Evolutionary conservation across 257 asterid genomes (phyloP).

Genomic region (Rauvolfia tetraphylla): DNA sequence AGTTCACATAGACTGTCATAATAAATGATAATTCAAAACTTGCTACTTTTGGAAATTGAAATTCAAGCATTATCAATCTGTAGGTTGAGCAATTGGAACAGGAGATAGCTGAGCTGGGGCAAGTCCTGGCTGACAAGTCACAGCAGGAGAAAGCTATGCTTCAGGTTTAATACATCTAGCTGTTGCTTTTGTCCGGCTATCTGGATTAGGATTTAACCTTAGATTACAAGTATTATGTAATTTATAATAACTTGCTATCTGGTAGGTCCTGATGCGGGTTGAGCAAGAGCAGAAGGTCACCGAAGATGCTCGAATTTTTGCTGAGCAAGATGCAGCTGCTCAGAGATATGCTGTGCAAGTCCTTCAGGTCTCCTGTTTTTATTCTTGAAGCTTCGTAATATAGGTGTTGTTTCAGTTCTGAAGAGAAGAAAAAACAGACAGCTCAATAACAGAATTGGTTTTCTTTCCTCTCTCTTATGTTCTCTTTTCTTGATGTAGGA

Average conservation of each 20-base stretch:
- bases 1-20: background rate
- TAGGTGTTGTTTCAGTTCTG: conserved; percentile 1
- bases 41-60: conserved; percentile 1
- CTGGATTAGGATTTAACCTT: conserved; percentile 10
- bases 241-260: conserved; percentile 22
- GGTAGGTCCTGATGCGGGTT: conserved; percentile 76
- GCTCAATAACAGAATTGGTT: background rate
- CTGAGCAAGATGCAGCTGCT: conserved; percentile 71
- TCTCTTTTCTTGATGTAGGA: conserved; percentile 41
- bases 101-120: conserved; percentile 63
- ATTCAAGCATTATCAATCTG: conserved; percentile 15
- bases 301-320: conserved; percentile 70
- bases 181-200: background rate
- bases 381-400: conserved; percentile 7
- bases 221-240: conserved; percentile 6
- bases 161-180: conserved; percentile 45
- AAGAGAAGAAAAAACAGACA: background rate
- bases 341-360: conserved; percentile 47
- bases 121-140: conserved; percentile 54
- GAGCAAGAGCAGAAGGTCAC: conserved; percentile 81
- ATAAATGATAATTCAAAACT: background rate
- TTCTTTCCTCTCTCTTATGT: background rate
- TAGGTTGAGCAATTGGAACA: conserved; percentile 82
- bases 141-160: conserved; percentile 77
- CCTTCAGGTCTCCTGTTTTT: conserved; percentile 53